phyloP scores from a whole-genome alignment of 148 eudicot species.

The Fallopia convolvulus region DNA sequence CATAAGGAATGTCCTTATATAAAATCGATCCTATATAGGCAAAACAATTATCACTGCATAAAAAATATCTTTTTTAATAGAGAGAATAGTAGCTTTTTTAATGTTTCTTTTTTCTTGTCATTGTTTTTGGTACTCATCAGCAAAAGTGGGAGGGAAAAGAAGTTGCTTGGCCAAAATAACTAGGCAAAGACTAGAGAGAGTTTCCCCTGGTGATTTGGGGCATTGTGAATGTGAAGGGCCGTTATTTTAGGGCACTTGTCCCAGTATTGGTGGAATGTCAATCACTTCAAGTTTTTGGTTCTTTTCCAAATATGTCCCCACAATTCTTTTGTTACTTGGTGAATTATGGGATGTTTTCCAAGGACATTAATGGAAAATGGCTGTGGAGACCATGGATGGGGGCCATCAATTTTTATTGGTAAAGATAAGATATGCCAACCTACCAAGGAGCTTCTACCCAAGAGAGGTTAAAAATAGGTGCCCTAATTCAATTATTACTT shows the following conservation, averaged over 20 bases:
- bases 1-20: no score
- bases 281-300: background rate
- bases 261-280: slow-evolving; percentile 8
- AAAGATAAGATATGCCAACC: slow-evolving; percentile 9
- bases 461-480: slow-evolving; percentile 2
- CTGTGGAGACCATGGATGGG: background rate
- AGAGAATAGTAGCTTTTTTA: background rate
- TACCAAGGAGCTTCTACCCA: slow-evolving; percentile 5
- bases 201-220: slow-evolving; percentile 2
- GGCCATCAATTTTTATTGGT: background rate
- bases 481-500: slow-evolving; percentile 1
- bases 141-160: background rate
- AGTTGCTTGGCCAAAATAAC: background rate
- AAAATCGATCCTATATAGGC: background rate
- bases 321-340: background rate
- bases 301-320: slow-evolving; percentile 5
- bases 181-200: slow-evolving; percentile 1
- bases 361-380: slow-evolving; percentile 4
- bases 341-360: background rate
- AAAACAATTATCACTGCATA: background rate
- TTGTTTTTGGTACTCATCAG: background rate
- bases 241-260: slow-evolving; percentile 5
- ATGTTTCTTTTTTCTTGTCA: background rate
- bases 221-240: background rate
- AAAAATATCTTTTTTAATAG: background rate